phyloP scores from a whole-genome alignment of 2,329 filamentous ascomycete genomes.

The Sporothrix luriei region DNA sequence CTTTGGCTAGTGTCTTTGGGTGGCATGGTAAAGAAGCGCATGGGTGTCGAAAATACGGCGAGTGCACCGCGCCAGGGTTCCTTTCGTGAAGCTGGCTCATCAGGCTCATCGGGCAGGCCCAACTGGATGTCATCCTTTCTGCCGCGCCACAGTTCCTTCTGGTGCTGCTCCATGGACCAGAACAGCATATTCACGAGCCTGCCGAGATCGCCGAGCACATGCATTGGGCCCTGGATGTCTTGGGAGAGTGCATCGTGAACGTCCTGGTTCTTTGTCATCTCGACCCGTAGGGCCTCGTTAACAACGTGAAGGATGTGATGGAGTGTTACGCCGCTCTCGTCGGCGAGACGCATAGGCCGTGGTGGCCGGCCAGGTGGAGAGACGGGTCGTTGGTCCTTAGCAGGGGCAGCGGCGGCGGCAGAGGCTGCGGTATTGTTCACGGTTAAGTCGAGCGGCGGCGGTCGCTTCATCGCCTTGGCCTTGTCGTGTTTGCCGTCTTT shows the following conservation, averaged over 20 bases:
- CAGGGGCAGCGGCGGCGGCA: too few species aligned
- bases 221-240: slow-evolving; percentile 1
- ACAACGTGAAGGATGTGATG: background rate
- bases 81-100: too few species aligned
- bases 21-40: background rate
- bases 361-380: background rate
- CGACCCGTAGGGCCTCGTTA: background rate
- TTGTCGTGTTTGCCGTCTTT: background rate
- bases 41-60: background rate
- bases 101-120: background rate
- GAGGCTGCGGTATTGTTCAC: background rate
- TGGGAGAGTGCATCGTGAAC: slow-evolving; percentile 7
- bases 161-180: slow-evolving; percentile 15
- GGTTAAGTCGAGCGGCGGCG: background rate
- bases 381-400: background rate
- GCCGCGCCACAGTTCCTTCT: background rate
- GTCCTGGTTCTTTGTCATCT: slow-evolving; percentile 13
- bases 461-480: background rate
- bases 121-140: background rate
- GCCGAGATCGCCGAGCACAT: background rate
- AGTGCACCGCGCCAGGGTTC: background rate
- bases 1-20: too few species aligned
- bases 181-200: slow-evolving; percentile 7
- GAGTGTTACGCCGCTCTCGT: background rate
- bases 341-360: background rate